phyloP scores from a whole-genome alignment of 306 rosid genomes.

The Citrullus amarus region DNA sequence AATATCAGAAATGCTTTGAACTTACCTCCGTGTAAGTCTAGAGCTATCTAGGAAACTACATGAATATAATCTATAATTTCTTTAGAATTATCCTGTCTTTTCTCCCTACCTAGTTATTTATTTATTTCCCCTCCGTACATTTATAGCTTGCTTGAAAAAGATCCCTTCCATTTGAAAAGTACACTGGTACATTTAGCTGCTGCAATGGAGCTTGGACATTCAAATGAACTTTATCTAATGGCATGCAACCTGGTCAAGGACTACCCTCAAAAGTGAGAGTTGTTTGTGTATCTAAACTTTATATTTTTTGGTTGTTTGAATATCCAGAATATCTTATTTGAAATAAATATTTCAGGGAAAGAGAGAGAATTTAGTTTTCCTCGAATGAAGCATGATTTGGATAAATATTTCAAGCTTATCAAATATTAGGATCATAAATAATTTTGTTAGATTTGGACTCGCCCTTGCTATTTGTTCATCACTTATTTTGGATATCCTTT shows the following conservation, averaged over 20 bases:
- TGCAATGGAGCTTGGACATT: slow-evolving; percentile 92
- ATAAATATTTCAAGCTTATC: not conserved
- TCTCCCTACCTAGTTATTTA: not conserved
- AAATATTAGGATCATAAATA: not conserved
- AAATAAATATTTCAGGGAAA: not conserved
- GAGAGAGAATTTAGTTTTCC: not conserved
- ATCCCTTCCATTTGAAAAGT: slow-evolving; percentile 82
- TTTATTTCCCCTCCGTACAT: not conserved
- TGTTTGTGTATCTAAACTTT: slow-evolving; percentile 6
- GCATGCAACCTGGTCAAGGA: slow-evolving; percentile 93
- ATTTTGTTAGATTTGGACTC: not conserved
- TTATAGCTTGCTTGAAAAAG: slow-evolving; percentile 85
- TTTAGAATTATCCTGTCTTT: not conserved
- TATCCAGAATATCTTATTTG: not conserved
- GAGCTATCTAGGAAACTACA: slow-evolving; percentile 14
- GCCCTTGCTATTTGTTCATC: not conserved
- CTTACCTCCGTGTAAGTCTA: slow-evolving; percentile 76
- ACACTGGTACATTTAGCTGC: slow-evolving; percentile 92
- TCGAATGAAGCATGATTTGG: not conserved
- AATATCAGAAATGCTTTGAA: slow-evolving; percentile 94
- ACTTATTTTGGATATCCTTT: slow-evolving; percentile 6
- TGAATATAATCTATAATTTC: not conserved
- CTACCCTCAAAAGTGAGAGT: slow-evolving; percentile 79
- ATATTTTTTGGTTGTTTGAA: not conserved
- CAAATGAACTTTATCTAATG: slow-evolving; percentile 94